Base-by-base conservation (phyloP, 768 basidiomycete genomes). In the Tulasnella sp. region DNA sequence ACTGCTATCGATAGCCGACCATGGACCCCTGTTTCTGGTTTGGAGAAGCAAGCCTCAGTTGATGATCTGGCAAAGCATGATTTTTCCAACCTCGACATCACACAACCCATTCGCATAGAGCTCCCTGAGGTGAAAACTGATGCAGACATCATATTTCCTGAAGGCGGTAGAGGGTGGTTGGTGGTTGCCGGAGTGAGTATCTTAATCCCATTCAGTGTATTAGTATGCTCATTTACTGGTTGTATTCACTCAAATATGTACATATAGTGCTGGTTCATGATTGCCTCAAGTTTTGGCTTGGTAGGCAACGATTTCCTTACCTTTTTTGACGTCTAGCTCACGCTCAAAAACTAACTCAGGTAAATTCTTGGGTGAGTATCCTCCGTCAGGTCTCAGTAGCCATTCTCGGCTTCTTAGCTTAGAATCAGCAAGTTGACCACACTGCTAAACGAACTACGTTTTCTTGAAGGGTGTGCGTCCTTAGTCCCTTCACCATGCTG, bases 291-390 rank as follows among this genome's bases (percentile, higher is more conserved):
- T 13, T 51, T 51, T 20, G 49, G 49, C 20, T n/a, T 51, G 13
- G 49, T 40, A n/a, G 27, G 39, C 19, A n/a, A 20, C 6, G 10
- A 10, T 40, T 40, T 6, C 27, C 6, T 40, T n/a, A 40, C 39
- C 6, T 1, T 42, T 6, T 20, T 33, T 40, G 34, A 35, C 19
- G 6, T 20, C 39, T 40, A 6, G 6, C 39, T n/a, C 19, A 40
- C 6, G 6, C n/a, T 5, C 5, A n/a, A 16, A n/a, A 40, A 6
- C 5, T 45, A 8, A 10, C 5, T n/a, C n/a, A 40, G 39, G 39
- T 51, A 27, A 51, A 51, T 20, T 51, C 49, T 19, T 51, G 49
- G 49, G 53, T 54, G 6, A 15, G 53, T 53, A 29, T 25, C 5
- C 52, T 9, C 29, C 29, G 15, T n/a, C n/a, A n/a, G n/a, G n/a